Evolutionary conservation across 176 grass and related monocot species (phyloP).

Genomic region (Thinopyrum elongatum): DNA sequence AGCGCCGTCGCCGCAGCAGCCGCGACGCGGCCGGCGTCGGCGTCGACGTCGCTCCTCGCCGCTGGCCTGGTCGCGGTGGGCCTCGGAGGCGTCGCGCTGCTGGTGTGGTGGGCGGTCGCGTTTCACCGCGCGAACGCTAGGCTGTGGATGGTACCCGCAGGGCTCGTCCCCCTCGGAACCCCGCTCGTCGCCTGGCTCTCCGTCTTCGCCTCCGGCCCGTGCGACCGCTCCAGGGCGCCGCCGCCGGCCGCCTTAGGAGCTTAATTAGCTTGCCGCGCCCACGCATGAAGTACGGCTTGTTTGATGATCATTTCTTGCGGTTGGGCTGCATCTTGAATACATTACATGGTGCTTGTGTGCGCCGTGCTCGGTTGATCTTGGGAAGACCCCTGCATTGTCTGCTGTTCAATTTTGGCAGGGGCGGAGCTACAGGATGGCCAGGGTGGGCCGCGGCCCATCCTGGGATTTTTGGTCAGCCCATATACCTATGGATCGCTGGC

Average conservation of each 20-base stretch:
- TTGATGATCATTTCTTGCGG: not conserved
- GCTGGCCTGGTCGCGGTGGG: conserved; percentile 32
- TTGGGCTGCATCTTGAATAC: not conserved
- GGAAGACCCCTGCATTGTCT: not conserved
- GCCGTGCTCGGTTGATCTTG: not conserved
- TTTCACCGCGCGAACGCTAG: conserved; percentile 68
- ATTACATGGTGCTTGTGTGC: not conserved
- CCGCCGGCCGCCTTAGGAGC: not conserved
- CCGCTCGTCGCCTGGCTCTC: conserved; percentile 66
- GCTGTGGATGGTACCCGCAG: conserved; percentile 89
- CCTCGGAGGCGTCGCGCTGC: conserved; percentile 51
- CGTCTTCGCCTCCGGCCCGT: conserved; percentile 36
- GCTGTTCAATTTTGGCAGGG: no score
- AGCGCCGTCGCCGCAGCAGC: no score
- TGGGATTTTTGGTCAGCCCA: no score
- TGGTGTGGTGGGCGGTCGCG: conserved; percentile 73
- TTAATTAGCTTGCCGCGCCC: not conserved
- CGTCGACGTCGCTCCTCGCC: not conserved
- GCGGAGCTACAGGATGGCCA: no score
- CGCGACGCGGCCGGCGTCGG: no score
- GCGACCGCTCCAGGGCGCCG: not conserved
- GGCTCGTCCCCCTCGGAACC: conserved; percentile 72
- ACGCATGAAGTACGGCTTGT: not conserved
- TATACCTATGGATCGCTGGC: no score
- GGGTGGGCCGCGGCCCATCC: no score